Evolutionary conservation across 768 basidiomycete genomes (phyloP).

Genomic region (Hemileccinum impolitum): DNA sequence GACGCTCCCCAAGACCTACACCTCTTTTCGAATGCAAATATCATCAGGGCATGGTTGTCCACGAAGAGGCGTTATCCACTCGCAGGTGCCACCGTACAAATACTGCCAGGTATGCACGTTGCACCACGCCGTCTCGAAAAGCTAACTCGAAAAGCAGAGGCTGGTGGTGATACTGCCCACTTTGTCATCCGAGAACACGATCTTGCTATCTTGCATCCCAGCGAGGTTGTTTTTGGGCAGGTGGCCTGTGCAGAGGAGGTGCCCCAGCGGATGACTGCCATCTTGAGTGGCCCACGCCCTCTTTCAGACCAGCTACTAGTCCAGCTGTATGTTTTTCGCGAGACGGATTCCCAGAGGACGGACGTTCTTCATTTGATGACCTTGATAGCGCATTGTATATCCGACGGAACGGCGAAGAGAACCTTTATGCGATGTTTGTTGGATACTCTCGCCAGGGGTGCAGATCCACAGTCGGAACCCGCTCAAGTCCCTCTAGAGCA

Average conservation of each 20-base stretch:
- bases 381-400: constrained; percentile 46
- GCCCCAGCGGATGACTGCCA: constrained; percentile 19
- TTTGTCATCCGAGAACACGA: constrained; percentile 43
- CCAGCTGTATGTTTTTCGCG: constrained; percentile 40
- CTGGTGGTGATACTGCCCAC: background rate
- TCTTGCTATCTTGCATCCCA: constrained; percentile 28
- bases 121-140: no score
- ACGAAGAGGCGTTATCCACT: constrained; percentile 48
- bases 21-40: constrained; percentile 30
- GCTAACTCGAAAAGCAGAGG: no score
- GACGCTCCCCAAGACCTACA: constrained; percentile 22
- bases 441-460: constrained; percentile 32
- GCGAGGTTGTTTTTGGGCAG: constrained; percentile 38
- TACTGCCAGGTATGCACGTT: no score
- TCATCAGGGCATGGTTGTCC: constrained; percentile 40
- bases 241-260: constrained; percentile 37
- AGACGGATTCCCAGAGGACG: constrained; percentile 27
- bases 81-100: constrained; percentile 38
- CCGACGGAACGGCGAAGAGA: constrained; percentile 45
- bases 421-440: constrained; percentile 44
- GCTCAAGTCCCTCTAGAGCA: constrained; percentile 29
- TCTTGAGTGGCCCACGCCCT: constrained; percentile 32
- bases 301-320: constrained; percentile 43
- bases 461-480: background rate
- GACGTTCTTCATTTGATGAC: constrained; percentile 41